Evolutionary conservation across 345 rosid genomes (phyloP), one percentile per base, ranked within the genome.

Genomic region (Citrus unshiu): DNA sequence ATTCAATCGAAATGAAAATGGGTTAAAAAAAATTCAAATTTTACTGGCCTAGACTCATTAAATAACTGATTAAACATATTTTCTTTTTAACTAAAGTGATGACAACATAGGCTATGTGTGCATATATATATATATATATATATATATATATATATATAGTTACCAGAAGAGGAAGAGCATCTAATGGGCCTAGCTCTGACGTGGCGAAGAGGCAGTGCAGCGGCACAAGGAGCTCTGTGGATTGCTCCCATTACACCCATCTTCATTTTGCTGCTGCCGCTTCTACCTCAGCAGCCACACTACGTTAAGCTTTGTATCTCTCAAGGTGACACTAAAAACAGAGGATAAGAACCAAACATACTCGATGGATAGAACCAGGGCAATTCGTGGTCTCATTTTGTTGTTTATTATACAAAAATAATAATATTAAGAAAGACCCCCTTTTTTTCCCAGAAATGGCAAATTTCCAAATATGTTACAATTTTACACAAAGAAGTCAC

Each of bases 141-240:
- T 25, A 25, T 25, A 25, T 27, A 9, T 27, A 27, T 27, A 27
- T 9, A 43, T 3, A 43, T 13, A 43, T 3, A 14, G 24, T 61
- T 85, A 92, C 93, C 90, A 76, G 92, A 83, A 68, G 90, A 85
- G 43, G 79, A 83, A 73, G 82, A 92, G 76, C 89, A 87, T 5
- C 83, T 74, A 80, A 90, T 78, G 83, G 87, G 78, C 8, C 77
- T 82, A 65, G 88, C 43, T 81, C 86, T 83, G 80, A 69, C 18
- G 27, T 80, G 88, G 79, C 84, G 87, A 74, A 79, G 75, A 81
- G 91, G 84, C 66, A 79, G 73, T 25, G 84, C 46, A 39, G 79
- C 75, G 7, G 87, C 70, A 68, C 66, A 61, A 72, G 90, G 89
- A 66, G 88, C 81, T 78, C 74, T 77, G 75, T 81, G 83, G 73